A percentile compares a stretch with the other conserved stretches of the same genome.
These are phyloP conservation scores for Penicillium flavigenum DNA, from an alignment of 495 filamentous ascomycete genomes.

Conservation along the genomic window DNA sequence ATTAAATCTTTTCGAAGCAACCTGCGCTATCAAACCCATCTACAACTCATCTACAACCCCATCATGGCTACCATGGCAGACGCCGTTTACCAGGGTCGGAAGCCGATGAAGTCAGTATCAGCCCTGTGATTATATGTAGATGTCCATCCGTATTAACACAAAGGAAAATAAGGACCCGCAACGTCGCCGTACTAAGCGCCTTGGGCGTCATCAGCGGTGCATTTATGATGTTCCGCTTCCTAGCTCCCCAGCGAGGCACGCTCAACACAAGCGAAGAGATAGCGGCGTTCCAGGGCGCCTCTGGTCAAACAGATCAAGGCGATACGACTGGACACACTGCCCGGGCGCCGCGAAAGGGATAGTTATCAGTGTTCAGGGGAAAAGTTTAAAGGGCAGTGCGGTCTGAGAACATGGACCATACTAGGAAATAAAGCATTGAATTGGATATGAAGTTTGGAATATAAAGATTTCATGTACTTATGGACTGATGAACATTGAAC, in stretches of 20 bases:
- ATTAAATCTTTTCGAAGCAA: not conserved
- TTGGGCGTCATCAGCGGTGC: slow-evolving; percentile 23
- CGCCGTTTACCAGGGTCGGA: not conserved
- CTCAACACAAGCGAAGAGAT: slow-evolving; percentile 16
- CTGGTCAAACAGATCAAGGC: slow-evolving; percentile 13
- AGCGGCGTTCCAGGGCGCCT: slow-evolving; percentile 9
- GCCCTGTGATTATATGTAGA: not conserved
- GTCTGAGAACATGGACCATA: not conserved
- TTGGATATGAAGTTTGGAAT: not conserved
- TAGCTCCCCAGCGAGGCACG: slow-evolving; percentile 15
- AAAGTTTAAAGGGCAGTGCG: not conserved
- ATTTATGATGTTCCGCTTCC: slow-evolving; percentile 17
- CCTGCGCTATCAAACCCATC: not conserved
- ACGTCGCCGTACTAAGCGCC: slow-evolving; percentile 21
- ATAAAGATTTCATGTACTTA: not conserved
- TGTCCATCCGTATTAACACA: not conserved
- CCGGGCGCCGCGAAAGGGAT: slow-evolving; percentile 4
- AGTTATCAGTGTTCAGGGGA: not conserved
- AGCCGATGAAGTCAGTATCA: slow-evolving; percentile 6
- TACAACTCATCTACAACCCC: not conserved
- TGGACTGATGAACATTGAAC: slow-evolving; percentile 1
- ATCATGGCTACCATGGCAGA: slow-evolving; percentile 5
- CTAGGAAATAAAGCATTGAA: not conserved
- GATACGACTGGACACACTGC: slow-evolving; percentile 5
- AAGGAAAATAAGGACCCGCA: slow-evolving; percentile 14